phyloP scores from a whole-genome alignment of 2,329 filamentous ascomycete genomes.

The Venturia aucupariae region DNA sequence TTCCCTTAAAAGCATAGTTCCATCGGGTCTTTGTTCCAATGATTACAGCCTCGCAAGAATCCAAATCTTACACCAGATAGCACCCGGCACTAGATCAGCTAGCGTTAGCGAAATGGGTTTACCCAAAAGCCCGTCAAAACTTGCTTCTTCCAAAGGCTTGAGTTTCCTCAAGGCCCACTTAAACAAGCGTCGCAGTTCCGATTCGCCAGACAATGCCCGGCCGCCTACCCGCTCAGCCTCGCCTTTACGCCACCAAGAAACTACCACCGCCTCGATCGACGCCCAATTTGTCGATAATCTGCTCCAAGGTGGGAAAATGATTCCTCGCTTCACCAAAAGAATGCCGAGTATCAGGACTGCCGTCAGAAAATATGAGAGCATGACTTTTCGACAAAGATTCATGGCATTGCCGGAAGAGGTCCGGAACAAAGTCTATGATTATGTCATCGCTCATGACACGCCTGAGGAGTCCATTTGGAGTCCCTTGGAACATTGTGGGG shows the following conservation, averaged over 20 bases:
- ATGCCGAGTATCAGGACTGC: background rate
- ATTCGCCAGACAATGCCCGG: background rate
- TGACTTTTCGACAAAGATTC: constrained; percentile 7
- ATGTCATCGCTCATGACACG: background rate
- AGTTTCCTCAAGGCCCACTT: background rate
- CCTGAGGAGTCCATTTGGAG: background rate
- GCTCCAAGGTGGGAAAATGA: background rate
- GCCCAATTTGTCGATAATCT: background rate
- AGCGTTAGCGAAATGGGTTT: background rate
- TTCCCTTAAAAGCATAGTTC: background rate
- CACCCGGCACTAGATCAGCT: background rate
- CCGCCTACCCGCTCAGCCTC: background rate
- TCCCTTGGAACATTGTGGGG: background rate
- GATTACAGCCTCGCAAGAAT: background rate
- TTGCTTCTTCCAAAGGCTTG: background rate
- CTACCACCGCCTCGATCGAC: background rate
- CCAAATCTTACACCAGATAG: background rate
- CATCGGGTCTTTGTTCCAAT: background rate
- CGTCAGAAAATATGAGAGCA: background rate
- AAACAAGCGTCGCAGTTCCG: background rate
- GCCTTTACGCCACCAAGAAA: background rate
- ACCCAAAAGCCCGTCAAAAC: background rate
- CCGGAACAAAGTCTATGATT: background rate
- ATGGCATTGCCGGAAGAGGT: background rate
- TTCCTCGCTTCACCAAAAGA: background rate